Conservation (phyloP, 257 asterid genomes). For the Linderniella brevidens region DNA sequence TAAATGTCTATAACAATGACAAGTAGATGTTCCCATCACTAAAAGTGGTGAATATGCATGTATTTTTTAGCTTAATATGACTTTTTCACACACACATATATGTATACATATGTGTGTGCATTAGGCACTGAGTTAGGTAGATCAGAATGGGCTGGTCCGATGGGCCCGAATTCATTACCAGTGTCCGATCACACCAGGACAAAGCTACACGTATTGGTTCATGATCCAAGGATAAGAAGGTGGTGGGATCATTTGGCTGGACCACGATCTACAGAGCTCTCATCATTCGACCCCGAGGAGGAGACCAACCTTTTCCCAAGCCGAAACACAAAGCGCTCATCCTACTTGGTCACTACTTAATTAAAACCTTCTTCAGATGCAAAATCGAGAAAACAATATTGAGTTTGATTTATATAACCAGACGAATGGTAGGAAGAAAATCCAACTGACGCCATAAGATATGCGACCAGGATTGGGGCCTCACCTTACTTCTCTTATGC, state of each 20-base stretch:
- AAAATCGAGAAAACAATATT: constrained; percentile 13
- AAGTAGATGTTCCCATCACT: constrained; percentile 16
- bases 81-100: too few relatives aligned
- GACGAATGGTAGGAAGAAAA: constrained; percentile 97
- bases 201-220: constrained; percentile 20
- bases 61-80: neutral
- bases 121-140: constrained; percentile 48
- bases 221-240: constrained; percentile 29
- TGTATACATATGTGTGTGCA: neutral
- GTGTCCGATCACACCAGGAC: constrained; percentile 35
- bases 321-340: constrained; percentile 26
- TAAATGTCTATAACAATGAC: constrained; percentile 13
- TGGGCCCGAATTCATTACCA: constrained; percentile 46
- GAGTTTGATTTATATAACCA: constrained; percentile 13
- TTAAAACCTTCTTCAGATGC: constrained; percentile 21
- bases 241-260: constrained; percentile 33
- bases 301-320: constrained; percentile 22
- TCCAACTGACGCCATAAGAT: constrained; percentile 60
- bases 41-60: constrained; percentile 22
- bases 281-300: constrained; percentile 14
- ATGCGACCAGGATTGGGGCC: constrained; percentile 70
- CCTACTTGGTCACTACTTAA: constrained; percentile 37
- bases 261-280: constrained; percentile 40
- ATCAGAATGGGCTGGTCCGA: constrained; percentile 48
- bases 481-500: constrained; percentile 70